phyloP scores from a whole-genome alignment of 768 basidiomycete species.

The Termitomyces sp. region DNA sequence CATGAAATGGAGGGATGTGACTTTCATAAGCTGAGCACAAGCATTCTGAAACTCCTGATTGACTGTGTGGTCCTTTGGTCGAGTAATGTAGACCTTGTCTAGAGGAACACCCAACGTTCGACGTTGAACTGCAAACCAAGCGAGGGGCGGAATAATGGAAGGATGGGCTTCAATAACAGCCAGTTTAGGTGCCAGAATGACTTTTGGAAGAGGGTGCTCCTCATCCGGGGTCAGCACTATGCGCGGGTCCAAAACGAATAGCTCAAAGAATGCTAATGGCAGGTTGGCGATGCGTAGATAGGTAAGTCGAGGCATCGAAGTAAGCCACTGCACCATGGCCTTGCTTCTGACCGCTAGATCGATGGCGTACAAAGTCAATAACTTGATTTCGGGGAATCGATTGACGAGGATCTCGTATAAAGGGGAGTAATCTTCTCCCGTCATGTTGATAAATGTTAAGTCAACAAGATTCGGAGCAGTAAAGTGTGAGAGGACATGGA shows the following conservation, averaged over 20 bases:
- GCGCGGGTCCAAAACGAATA: slow-evolving; percentile 42
- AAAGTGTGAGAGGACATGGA: slow-evolving; percentile 45
- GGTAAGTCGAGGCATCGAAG: slow-evolving; percentile 52
- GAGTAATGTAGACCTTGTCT: slow-evolving; percentile 43
- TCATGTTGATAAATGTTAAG: slow-evolving; percentile 53
- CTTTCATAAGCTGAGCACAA: slow-evolving; percentile 23
- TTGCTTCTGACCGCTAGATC: slow-evolving; percentile 25
- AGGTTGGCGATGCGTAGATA: slow-evolving; percentile 49
- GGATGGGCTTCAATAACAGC: slow-evolving; percentile 43
- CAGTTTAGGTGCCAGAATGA: slow-evolving; percentile 41
- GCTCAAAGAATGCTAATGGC: slow-evolving; percentile 35
- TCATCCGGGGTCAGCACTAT: slow-evolving; percentile 7
- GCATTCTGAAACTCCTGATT: slow-evolving; percentile 13
- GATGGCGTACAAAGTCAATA: slow-evolving; percentile 50
- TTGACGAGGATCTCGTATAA: slow-evolving; percentile 44
- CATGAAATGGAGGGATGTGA: slow-evolving; percentile 25
- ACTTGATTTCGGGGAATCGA: slow-evolving; percentile 46
- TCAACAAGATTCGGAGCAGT: slow-evolving; percentile 54
- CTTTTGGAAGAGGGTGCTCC: slow-evolving; percentile 6
- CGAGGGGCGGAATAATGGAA: slow-evolving; percentile 26
- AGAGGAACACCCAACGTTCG: slow-evolving; percentile 39
- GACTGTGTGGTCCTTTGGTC: slow-evolving; percentile 3
- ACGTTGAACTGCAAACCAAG: slow-evolving; percentile 33
- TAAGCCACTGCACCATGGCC: slow-evolving; percentile 45
- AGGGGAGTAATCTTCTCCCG: slow-evolving; percentile 45